Evolutionary conservation across 345 rosid species (phyloP).

Genomic region (Lepidium didymum): DNA sequence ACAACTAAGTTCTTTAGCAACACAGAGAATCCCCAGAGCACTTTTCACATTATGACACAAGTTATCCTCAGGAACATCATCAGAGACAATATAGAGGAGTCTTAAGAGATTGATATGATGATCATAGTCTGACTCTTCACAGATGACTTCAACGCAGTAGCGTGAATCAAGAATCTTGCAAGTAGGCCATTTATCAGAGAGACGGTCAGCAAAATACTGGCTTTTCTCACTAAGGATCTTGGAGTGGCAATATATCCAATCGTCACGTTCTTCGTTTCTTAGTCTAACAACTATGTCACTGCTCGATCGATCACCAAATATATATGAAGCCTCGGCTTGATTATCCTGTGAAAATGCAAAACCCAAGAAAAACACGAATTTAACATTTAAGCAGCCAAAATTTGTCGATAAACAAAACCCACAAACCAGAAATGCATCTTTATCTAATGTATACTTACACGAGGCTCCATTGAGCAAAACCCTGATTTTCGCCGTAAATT

Average conservation of each 20-base stretch:
- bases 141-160: slow-evolving; percentile 76
- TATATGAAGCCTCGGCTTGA: slow-evolving; percentile 34
- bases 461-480: slow-evolving; percentile 24
- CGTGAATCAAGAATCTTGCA: slow-evolving; percentile 91
- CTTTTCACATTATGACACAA: slow-evolving; percentile 67
- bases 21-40: slow-evolving; percentile 73
- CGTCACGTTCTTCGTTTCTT: slow-evolving; percentile 70
- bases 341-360: slow-evolving; percentile 22
- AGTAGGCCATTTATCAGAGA: slow-evolving; percentile 89
- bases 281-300: slow-evolving; percentile 89
- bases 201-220: slow-evolving; percentile 79
- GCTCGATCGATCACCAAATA: slow-evolving; percentile 67
- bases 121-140: slow-evolving; percentile 69
- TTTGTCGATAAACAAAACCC: background rate
- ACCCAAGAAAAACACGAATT: background rate
- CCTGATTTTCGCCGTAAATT: background rate
- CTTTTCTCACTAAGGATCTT: slow-evolving; percentile 55
- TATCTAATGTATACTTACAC: slow-evolving; percentile 9
- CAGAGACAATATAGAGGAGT: slow-evolving; percentile 48
- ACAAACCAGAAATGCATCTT: background rate
- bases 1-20: slow-evolving; percentile 62
- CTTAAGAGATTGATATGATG: slow-evolving; percentile 68
- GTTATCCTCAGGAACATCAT: slow-evolving; percentile 45
- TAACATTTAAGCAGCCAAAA: background rate
- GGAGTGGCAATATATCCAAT: slow-evolving; percentile 84